Evolutionary conservation across 176 grass and related monocot species (phyloP).

Genomic region (Carex scoparia): DNA sequence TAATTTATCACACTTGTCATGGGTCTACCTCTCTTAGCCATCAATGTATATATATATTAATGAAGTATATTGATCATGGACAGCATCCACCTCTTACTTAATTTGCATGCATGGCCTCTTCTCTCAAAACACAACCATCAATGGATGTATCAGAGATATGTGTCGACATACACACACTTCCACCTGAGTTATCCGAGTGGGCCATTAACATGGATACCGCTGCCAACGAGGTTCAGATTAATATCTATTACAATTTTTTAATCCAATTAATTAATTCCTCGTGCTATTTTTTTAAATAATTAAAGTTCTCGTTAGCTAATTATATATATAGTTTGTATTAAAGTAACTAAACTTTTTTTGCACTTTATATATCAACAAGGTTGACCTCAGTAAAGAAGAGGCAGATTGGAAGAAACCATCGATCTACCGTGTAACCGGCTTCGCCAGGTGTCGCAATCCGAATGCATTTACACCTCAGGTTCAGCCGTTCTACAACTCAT

Average conservation of each 20-base stretch:
- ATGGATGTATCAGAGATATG: not conserved
- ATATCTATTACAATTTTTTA: not conserved
- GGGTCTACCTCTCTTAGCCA: no score
- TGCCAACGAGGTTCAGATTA: not conserved
- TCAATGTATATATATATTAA: not conserved
- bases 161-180: not conserved
- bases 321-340: not conserved
- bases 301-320: not conserved
- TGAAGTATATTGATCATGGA: no score
- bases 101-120: not conserved
- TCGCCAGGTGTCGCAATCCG: not conserved
- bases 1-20: no score
- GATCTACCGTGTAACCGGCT: not conserved
- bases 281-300: not conserved
- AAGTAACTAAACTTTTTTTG: not conserved
- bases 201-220: not conserved
- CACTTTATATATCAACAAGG: not conserved
- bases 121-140: not conserved
- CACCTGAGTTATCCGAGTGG: not conserved
- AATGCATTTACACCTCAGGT: conserved; percentile 8
- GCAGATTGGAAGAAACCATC: conserved; percentile 10
- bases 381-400: not conserved
- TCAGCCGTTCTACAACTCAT: not conserved
- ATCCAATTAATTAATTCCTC: not conserved
- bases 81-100: no score